Base-by-base conservation (phyloP, 148 eudicot genomes). In the Rhododendron ovatum region DNA sequence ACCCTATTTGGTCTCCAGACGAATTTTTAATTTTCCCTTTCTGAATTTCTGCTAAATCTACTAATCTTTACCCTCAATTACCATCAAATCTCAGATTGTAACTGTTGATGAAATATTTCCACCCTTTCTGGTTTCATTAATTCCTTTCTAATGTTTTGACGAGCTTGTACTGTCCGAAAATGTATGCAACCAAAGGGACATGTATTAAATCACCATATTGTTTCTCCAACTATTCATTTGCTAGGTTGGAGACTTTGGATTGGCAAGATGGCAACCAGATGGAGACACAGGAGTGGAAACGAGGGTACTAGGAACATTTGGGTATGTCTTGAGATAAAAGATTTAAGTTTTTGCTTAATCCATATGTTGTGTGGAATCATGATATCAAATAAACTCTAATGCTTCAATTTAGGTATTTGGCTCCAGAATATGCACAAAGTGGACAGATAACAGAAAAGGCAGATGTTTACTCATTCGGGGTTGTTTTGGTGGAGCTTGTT, bases 211-310 rank as follows among this genome's bases (percentile, higher is more conserved):
- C 24, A 6, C 0, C 35, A 8, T 17, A 18, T 18, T 13, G 28
- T 83, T 20, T 48, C 33, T 53, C 39, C 24, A 3, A 47, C 24
- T 37, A 18, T 53, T 45, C 37, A 39, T 83, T 69, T 79, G 67
- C 63, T 48, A 89, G 90, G 90, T 89, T 39, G 90, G 90, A 76
- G 90, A 89, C 71, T 89, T 89, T 47, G 90, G 90, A 77, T 76
- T 89, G 86, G 90, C 90, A 3, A 89, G 90, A 81, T 89, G 90
- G 90, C 90, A 89, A 84, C 90, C 90, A 53, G 90, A 89, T 82
- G 90, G 90, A 67, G 89, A 89, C 69, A 87, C 39, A 13, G 90
- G 90, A 74, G 90, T 87, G 28, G 87, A 89, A 48, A 89, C 90
- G 5, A 89, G 90, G 84, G 90, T 89, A 30, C 87, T 89, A n/a